Percentiles rank a stretch among this genome's conserved stretches.
These are phyloP conservation scores for Nemania abortiva DNA, from an alignment of 2,329 filamentous ascomycete genomes.

Conservation along the genomic window DNA sequence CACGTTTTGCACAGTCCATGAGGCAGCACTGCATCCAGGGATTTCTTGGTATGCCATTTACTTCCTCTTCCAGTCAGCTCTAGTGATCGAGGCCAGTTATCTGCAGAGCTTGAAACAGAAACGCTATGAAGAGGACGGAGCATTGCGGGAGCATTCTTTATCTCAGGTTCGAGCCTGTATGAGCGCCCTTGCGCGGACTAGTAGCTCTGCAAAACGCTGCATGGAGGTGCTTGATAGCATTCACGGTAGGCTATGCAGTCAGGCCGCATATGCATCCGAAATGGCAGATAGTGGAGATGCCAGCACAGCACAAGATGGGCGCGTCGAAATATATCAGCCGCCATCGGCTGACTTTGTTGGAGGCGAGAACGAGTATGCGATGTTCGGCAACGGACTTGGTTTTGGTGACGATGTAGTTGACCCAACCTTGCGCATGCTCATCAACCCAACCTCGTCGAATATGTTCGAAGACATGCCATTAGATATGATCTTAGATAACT, in stretches of 20 bases:
- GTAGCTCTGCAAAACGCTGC: conserved; percentile 17
- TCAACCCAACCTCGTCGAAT: conserved; percentile 23
- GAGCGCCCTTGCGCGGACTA: conserved; percentile 5
- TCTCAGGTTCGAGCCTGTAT: conserved; percentile 7
- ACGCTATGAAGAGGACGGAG: conserved; percentile 1
- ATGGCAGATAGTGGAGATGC: background rate
- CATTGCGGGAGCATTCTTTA: conserved; percentile 7
- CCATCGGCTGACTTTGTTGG: background rate
- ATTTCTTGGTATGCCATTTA: conserved; percentile 16
- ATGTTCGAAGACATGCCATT: conserved; percentile 24
- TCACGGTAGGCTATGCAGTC: conserved; percentile 8
- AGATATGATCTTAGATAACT: conserved; percentile 22
- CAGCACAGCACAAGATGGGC: background rate
- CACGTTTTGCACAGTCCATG: conserved; percentile 11
- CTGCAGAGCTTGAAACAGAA: conserved; percentile 14
- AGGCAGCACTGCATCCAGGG: conserved; percentile 7
- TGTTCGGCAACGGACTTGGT: background rate
- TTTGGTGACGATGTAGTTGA: conserved; percentile 8
- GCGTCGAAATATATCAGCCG: background rate
- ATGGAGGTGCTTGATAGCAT: conserved; percentile 24
- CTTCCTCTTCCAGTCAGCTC: conserved; percentile 19
- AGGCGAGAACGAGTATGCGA: background rate
- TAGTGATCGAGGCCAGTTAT: conserved; percentile 23
- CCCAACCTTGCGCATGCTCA: conserved; percentile 22
- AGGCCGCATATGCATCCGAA: background rate